Evolutionary conservation across 2,329 filamentous ascomycete genomes (phyloP), one percentile per base, ranked within the genome.

Genomic region (Pyricularia sp.): DNA sequence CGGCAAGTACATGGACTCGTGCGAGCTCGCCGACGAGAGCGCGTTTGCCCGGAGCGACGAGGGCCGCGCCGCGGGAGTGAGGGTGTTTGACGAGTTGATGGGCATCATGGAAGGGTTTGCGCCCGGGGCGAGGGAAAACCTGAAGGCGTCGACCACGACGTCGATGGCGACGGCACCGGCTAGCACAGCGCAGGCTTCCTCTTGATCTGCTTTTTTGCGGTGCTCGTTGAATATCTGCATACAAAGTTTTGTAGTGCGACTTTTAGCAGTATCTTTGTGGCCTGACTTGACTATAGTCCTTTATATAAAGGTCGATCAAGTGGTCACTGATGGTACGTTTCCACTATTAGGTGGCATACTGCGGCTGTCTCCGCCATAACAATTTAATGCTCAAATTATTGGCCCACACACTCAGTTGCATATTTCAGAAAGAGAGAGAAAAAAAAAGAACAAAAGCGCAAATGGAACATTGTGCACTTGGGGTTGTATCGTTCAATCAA

Each of bases 61-160:
- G 40, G 79, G 78, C 0, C 68, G 70, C 49, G 64, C 71, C 63
- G 66, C 72, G 64, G 77, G 76, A 65, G 69, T 70, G 60, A 75
- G 71, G 65, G 70, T 79, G 2, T 82, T 75, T 70, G 72, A 69
- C 19, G 78, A 83, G 71, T 67, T 82, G 68, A 61, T 77, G 66
- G 74, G 68, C 12, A 71, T 78, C 24, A 64, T 82, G 33, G 78
- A 82, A 62, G 72, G 63, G 3, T 73, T 81, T 35, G 73, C 79
- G 66, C 75, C 77, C 0, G 77, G 76, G 0, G 69, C 79, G 16
- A 70, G 68, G 8, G 68, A 69, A 31, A 75, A 49, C 13, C 6
- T 62, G 16, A 49, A 26, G 12, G 40, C 55, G 55, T 7, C 55
- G 13, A 19, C 55, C 4, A 59, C 55, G 55, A 28, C 55, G 55